Evolutionary conservation across 371 early-diverging fungal species (phyloP).

Genomic region (Zychaea mexicana): DNA sequence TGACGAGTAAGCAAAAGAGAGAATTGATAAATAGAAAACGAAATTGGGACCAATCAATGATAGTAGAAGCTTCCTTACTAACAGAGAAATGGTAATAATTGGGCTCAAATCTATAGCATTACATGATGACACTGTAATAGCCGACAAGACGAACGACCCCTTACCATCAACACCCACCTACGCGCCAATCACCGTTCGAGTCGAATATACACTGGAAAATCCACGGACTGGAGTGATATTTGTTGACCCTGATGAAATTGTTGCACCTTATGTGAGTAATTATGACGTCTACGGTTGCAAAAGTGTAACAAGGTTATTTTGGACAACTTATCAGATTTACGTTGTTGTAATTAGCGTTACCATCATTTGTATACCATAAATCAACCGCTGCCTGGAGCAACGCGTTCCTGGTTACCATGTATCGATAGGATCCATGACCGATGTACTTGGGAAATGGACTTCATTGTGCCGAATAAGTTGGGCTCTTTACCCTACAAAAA

Average conservation of each 20-base stretch:
- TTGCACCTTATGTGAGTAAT: slow-evolving; percentile 57
- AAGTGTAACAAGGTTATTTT: too few species aligned
- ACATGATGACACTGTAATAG: slow-evolving; percentile 16
- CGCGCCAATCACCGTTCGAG: slow-evolving; percentile 48
- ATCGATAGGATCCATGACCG: slow-evolving; percentile 77
- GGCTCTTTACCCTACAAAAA: slow-evolving; percentile 6
- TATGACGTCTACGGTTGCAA: neutral
- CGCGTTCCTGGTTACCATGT: slow-evolving; percentile 91
- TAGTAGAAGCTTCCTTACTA: neutral
- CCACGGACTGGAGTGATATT: slow-evolving; percentile 60
- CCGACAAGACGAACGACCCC: slow-evolving; percentile 8
- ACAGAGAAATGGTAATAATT: neutral
- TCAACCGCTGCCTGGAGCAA: slow-evolving; percentile 75
- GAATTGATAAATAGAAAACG: too few species aligned
- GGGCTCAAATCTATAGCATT: neutral
- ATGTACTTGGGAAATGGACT: slow-evolving; percentile 88
- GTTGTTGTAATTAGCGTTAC: slow-evolving; percentile 58
- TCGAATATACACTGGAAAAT: slow-evolving; percentile 55
- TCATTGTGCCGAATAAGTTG: slow-evolving; percentile 66
- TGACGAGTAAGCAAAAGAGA: slow-evolving; percentile 1
- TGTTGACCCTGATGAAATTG: slow-evolving; percentile 60
- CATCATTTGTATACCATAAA: slow-evolving; percentile 81
- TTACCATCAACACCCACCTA: slow-evolving; percentile 21
- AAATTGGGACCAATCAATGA: too few species aligned
- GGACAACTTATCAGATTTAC: too few species aligned